These are phyloP conservation scores for Erysimum cheiranthoides DNA, from an alignment of 345 rosid species.

Conservation along the genomic window DNA sequence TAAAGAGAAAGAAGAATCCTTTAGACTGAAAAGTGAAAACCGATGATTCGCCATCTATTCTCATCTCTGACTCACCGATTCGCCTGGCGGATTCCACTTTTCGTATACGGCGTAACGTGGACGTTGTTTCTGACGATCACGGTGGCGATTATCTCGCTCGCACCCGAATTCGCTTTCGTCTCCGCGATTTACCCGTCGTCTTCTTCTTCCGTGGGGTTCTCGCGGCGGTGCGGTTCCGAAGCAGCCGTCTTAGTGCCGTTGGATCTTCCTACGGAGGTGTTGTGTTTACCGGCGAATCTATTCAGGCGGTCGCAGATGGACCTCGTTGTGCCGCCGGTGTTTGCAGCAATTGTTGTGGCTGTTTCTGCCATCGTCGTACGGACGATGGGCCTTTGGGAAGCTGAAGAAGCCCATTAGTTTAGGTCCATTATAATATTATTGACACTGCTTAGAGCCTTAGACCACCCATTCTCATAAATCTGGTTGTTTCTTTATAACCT, in stretches of 20 bases:
- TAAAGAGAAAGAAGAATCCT: background rate
- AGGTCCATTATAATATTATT: slow-evolving; percentile 15
- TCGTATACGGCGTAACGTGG: slow-evolving; percentile 78
- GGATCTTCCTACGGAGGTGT: slow-evolving; percentile 64
- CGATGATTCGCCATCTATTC: slow-evolving; percentile 40
- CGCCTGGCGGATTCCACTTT: slow-evolving; percentile 60
- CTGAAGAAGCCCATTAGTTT: slow-evolving; percentile 49
- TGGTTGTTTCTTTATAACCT: slow-evolving; percentile 1
- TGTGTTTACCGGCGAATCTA: slow-evolving; percentile 68
- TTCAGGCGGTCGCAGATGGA: slow-evolving; percentile 68
- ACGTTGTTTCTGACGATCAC: slow-evolving; percentile 64
- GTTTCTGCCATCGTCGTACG: slow-evolving; percentile 77
- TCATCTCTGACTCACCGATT: slow-evolving; percentile 50
- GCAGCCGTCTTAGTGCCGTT: slow-evolving; percentile 64
- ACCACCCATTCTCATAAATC: background rate
- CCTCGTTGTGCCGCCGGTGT: slow-evolving; percentile 75
- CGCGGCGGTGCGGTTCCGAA: slow-evolving; percentile 53
- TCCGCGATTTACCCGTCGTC: slow-evolving; percentile 66
- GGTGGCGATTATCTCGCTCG: slow-evolving; percentile 75
- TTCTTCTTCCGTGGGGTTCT: slow-evolving; percentile 46
- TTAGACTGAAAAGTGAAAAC: background rate
- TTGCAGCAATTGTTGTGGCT: slow-evolving; percentile 84
- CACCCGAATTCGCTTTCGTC: slow-evolving; percentile 80
- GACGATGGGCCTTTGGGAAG: slow-evolving; percentile 68
- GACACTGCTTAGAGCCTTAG: background rate